Evolutionary conservation across 768 basidiomycete genomes (phyloP).

Genomic region (Hemileccinum rubropunctum): DNA sequence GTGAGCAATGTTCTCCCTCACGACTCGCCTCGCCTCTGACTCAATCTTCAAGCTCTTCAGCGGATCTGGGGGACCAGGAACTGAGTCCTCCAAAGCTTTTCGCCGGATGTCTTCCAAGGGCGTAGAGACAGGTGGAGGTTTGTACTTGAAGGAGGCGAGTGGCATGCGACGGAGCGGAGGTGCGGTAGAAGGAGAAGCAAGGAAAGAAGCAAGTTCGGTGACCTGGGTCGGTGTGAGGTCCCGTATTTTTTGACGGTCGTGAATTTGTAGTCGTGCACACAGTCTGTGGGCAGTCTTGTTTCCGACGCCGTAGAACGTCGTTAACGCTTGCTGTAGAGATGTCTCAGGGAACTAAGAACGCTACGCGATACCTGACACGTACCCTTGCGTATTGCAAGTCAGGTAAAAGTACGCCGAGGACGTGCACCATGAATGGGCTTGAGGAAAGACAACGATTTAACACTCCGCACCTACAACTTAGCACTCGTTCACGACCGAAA

Average conservation of each 20-base stretch:
- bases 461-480: slow-evolving; percentile 30
- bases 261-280: slow-evolving; percentile 90
- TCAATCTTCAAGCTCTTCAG: slow-evolving; percentile 81
- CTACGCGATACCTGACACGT: slow-evolving; percentile 22
- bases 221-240: slow-evolving; percentile 85
- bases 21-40: slow-evolving; percentile 75
- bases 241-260: slow-evolving; percentile 77
- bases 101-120: slow-evolving; percentile 29
- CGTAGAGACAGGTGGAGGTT: slow-evolving; percentile 43
- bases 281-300: slow-evolving; percentile 71
- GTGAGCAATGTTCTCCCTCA: slow-evolving; percentile 91
- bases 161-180: slow-evolving; percentile 63
- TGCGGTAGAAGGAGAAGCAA: slow-evolving; percentile 84
- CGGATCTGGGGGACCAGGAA: slow-evolving; percentile 50
- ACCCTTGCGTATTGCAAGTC: slow-evolving; percentile 80
- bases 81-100: slow-evolving; percentile 30
- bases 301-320: slow-evolving; percentile 86
- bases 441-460: slow-evolving; percentile 11
- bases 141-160: slow-evolving; percentile 55
- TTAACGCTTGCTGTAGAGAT: slow-evolving; percentile 73
- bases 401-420: slow-evolving; percentile 80
- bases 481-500: slow-evolving; percentile 4
- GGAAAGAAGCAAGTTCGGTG: slow-evolving; percentile 89
- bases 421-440: slow-evolving; percentile 64
- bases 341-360: neutral